phyloP scores from a whole-genome alignment of 73 alveolate species.

The Paramecium bursaria region DNA sequence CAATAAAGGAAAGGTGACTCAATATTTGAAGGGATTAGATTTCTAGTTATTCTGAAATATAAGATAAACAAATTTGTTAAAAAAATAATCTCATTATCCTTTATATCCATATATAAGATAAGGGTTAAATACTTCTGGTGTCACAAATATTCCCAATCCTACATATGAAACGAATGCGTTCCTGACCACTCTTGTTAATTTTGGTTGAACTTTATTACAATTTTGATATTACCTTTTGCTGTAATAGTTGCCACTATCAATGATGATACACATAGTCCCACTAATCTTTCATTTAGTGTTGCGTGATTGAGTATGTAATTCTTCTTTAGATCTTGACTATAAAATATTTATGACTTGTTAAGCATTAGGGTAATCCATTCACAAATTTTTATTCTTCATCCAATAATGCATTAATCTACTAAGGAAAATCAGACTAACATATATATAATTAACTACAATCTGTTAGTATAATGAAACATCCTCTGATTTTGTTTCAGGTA shows the following conservation, averaged over 20 bases:
- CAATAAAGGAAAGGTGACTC: slow-evolving; percentile 11
- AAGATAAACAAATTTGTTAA: no score
- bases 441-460: no score
- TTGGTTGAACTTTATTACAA: slow-evolving; percentile 20
- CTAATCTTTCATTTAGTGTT: slow-evolving; percentile 21
- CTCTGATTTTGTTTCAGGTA: no score
- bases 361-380: no score
- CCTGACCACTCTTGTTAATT: slow-evolving; percentile 29
- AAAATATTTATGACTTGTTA: no score
- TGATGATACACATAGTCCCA: neutral
- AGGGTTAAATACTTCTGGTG: slow-evolving; percentile 62
- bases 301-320: slow-evolving; percentile 14
- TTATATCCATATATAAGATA: slow-evolving; percentile 32
- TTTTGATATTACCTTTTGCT: neutral
- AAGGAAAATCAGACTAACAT: no score
- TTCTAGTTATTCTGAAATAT: slow-evolving; percentile 37
- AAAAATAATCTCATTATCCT: neutral
- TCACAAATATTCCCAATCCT: slow-evolving; percentile 26
- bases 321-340: slow-evolving; percentile 29
- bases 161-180: neutral
- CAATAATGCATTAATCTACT: no score
- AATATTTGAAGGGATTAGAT: slow-evolving; percentile 24
- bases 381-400: no score
- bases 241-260: slow-evolving; percentile 24
- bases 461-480: no score